Conservation (phyloP, 257 asterid genomes). For the Petrea volubilis region DNA sequence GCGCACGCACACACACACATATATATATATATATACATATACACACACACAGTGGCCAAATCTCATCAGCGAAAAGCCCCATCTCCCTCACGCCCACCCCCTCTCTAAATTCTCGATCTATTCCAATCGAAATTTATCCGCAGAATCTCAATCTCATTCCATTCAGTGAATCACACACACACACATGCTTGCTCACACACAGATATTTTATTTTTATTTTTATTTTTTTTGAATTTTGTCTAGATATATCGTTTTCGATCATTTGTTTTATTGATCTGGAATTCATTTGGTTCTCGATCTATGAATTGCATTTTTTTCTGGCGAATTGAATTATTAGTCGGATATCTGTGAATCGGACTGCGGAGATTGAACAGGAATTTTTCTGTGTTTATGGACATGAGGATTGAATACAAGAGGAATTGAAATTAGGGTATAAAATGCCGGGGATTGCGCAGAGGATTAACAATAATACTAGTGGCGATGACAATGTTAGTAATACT, state of each 20-base stretch:
- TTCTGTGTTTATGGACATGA: conserved; percentile 33
- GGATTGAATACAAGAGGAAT: conserved; percentile 42
- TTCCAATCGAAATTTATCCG: conserved; percentile 36
- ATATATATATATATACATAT: conserved; percentile 28
- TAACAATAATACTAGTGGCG: conserved; percentile 32
- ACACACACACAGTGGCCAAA: conserved; percentile 37
- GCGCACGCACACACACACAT: conserved; percentile 31
- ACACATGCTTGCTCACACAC: conserved; percentile 10
- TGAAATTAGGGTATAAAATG: conserved; percentile 53
- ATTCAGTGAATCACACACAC: conserved; percentile 27
- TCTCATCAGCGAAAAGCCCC: conserved; percentile 57
- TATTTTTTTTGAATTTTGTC: not conserved
- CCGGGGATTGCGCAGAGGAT: conserved; percentile 74
- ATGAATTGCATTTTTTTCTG: conserved; percentile 24
- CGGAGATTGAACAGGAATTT: conserved; percentile 26
- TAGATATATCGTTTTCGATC: conserved; percentile 19
- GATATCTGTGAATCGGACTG: conserved; percentile 37
- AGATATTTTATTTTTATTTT: conserved; percentile 16
- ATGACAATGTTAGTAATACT: conserved; percentile 27
- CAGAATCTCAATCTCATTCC: conserved; percentile 36
- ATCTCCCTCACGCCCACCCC: conserved; percentile 29
- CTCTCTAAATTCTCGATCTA: conserved; percentile 63
- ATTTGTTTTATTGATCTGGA: conserved; percentile 39
- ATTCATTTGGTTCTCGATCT: conserved; percentile 36
- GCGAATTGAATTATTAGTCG: conserved; percentile 19